Evolutionary conservation across 192 early-diverging fungal species (phyloP), one percentile per base, ranked within the genome.

Genomic region (Rhizophagus clarus): DNA sequence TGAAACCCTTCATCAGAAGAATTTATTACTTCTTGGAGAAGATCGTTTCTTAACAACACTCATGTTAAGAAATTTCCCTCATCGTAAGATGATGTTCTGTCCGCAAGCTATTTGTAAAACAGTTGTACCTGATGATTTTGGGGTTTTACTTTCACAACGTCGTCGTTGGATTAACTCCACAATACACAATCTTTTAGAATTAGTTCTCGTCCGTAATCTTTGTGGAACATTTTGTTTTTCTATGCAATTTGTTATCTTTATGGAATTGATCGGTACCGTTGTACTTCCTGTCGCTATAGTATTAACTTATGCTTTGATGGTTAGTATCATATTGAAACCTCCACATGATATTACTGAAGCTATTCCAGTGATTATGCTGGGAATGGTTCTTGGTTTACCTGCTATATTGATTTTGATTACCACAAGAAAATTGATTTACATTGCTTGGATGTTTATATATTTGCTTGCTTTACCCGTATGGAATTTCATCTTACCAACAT

Each of bases 221-320:
- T 99, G 97, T 86, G 97, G 97, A 32, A 97, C 94, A 0, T 99
- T 99, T 85, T 99, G 97, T 80, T 95, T 99, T 82, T 96, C 95
- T 51, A 99, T 93, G 91, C 94, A 95, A 87, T 93, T 95, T 83
- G 92, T 93, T 17, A 87, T 94, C 32, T 84, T 94, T 80, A 90
- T 94, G 85, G 92, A 94, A 77, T 84, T 95, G 64, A 87, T 94
- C 17, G 94, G 94, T 68, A 95, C 94, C 0, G 85, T 94, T 15
- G 92, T 91, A 29, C 84, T 95, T 64, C 94, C 94, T 14, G 92
- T 91, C 3, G 93, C 93, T 62, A 90, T 95, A 81, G 81, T 90
- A 49, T 83, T 94, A 72, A 94, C 93, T 29, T 87, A 89, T n/a
- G 87, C 90, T 31, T 81, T 94, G 74, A 88, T 93, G 32, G 86